Evolutionary conservation across 352 stramenopile species (phyloP), one percentile per base, ranked within the genome.

Genomic region (Globisporangium perplexum): DNA sequence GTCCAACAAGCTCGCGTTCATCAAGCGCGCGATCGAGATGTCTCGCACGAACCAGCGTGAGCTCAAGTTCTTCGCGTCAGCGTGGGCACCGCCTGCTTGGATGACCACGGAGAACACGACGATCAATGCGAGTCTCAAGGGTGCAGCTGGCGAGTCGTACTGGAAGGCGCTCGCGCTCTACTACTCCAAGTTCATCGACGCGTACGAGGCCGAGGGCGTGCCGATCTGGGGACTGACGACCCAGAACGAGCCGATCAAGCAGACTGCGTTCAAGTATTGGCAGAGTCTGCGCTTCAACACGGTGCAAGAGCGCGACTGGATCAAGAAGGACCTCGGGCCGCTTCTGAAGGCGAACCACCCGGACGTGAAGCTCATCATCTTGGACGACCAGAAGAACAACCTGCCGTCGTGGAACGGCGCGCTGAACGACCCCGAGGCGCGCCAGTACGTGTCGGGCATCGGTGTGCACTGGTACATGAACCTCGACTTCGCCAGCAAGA

Each of bases 381-480:
- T 86, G 36, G 87, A 96, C 55, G 83, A 95, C 64, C 86, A 96
- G 47, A 96, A 93, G 55, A 71, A 72, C 20, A n/a, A 59, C 20
- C 57, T 94, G 1, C 33, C 69, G 8, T 60, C 72, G 15, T 77
- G 79, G n/a, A 57, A 76, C 23, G 65, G 66, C 4, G 62, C 74
- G 11, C 53, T 88, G 4, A 51, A 75, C 15, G 73, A 88, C 38
- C 53, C 63, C 0, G 78, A 89, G 12, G 72, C 71, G 7, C 55
- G 61, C 3, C 55, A 90, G 54, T 96, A 93, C 57, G 65, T 97
- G 7, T 75, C 80, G 8, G 88, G 88, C 46, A 65, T 88, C 33
- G 88, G 77, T 18, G 86, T 94, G 62, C 88, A 97, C 65, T 96
- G 88, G 84, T 93, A 95, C 69, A 78, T 77, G 64, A 65, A 78